phyloP scores from a whole-genome alignment of 176 grass and related monocot species.

The Echinochloa phyllopogon region DNA sequence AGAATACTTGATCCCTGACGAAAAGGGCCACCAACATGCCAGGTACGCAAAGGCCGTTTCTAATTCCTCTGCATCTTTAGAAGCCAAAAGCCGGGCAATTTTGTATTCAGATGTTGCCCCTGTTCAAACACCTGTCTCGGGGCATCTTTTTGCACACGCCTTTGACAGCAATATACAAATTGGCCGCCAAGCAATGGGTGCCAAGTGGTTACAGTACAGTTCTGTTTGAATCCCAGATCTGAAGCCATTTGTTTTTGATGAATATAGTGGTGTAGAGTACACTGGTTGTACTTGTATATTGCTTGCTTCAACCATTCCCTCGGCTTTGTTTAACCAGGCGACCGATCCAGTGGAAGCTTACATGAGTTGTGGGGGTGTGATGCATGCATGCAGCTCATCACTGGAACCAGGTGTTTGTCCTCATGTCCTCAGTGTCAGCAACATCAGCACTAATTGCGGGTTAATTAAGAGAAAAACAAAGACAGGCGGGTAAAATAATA shows the following conservation, averaged over 20 bases:
- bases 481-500: neutral
- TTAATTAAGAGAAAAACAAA: constrained; percentile 24
- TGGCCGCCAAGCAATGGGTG: constrained; percentile 15
- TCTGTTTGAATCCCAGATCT: constrained; percentile 62
- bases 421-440: constrained; percentile 5
- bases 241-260: neutral
- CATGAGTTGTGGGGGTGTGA: constrained; percentile 25
- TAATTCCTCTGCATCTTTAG: constrained; percentile 31
- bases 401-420: constrained; percentile 29
- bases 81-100: constrained; percentile 32
- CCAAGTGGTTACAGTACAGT: constrained; percentile 45
- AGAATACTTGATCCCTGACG: neutral
- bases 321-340: constrained; percentile 10
- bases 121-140: constrained; percentile 52
- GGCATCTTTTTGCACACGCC: constrained; percentile 50
- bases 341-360: constrained; percentile 7
- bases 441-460: constrained; percentile 32
- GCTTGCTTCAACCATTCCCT: constrained; percentile 34
- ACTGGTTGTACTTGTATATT: neutral
- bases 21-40: constrained; percentile 38
- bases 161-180: constrained; percentile 38
- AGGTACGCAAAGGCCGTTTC: constrained; percentile 41
- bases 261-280: neutral
- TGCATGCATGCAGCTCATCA: constrained; percentile 31
- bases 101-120: constrained; percentile 46